Conservation (phyloP, 75 land plant species). For the Gnetum montanum region DNA sequence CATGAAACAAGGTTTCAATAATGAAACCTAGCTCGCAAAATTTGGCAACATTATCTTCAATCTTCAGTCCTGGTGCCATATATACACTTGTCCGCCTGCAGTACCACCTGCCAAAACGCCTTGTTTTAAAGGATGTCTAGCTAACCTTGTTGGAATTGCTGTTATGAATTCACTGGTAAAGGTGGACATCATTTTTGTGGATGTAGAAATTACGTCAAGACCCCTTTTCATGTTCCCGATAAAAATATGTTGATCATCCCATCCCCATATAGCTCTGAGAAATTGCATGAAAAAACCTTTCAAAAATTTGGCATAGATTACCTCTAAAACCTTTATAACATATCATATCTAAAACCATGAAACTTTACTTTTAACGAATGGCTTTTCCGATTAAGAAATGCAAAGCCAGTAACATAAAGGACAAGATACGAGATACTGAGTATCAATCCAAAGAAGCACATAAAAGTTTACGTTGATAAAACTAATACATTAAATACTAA, state of each 20-base stretch:
- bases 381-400: background rate
- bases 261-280: constrained; percentile 77
- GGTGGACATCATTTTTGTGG: constrained; percentile 12
- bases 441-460: no score
- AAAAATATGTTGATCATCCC: constrained; percentile 63
- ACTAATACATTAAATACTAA: no score
- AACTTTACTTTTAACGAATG: no score
- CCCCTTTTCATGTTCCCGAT: constrained; percentile 62
- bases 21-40: no score
- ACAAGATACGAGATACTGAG: background rate
- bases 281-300: background rate
- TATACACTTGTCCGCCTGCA: constrained; percentile 43
- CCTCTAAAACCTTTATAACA: background rate
- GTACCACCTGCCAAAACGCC: constrained; percentile 62
- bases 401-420: background rate
- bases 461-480: no score
- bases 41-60: no score
- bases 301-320: background rate
- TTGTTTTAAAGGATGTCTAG: constrained; percentile 36
- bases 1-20: no score
- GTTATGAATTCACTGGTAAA: constrained; percentile 41
- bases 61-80: constrained; percentile 22
- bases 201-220: constrained; percentile 53
- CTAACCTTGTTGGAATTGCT: constrained; percentile 66
- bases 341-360: background rate